Evolutionary conservation across 768 basidiomycete species (phyloP).

Genomic region (Phaeolepiota aurea): DNA sequence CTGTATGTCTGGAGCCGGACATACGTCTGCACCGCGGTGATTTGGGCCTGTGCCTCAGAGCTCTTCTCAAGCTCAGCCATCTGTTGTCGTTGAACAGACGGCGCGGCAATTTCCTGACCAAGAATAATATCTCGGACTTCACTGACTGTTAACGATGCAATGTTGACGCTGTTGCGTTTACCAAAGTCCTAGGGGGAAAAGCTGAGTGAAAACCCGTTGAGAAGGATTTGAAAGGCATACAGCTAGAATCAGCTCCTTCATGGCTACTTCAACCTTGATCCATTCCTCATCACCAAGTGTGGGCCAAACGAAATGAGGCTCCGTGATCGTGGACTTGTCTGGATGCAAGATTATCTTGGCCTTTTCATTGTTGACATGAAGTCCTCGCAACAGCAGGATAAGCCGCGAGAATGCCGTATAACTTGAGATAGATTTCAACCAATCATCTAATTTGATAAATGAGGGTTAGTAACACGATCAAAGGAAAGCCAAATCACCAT

Average conservation of each 20-base stretch:
- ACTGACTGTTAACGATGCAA: slow-evolving; percentile 91
- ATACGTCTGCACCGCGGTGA: slow-evolving; percentile 91
- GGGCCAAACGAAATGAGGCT: slow-evolving; percentile 98
- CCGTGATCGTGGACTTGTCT: slow-evolving; percentile 93
- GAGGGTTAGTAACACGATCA: not conserved
- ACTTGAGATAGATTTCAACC: slow-evolving; percentile 97
- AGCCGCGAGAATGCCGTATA: slow-evolving; percentile 99
- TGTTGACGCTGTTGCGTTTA: slow-evolving; percentile 98
- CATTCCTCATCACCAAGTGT: slow-evolving; percentile 89
- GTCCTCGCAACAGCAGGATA: slow-evolving; percentile 91
- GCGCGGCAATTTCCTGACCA: slow-evolving; percentile 96
- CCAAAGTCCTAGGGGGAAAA: slow-evolving; percentile 71
- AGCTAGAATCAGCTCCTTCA: slow-evolving; percentile 94
- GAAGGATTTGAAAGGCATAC: slow-evolving; percentile 32
- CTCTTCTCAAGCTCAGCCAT: slow-evolving; percentile 99
- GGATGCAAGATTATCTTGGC: slow-evolving; percentile 97
- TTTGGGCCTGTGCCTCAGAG: slow-evolving; percentile 87
- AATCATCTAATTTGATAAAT: slow-evolving; percentile 61
- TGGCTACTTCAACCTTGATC: slow-evolving; percentile 98
- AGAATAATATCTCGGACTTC: slow-evolving; percentile 98
- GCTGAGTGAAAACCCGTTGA: slow-evolving; percentile 3
- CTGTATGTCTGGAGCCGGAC: slow-evolving; percentile 9
- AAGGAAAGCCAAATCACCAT: slow-evolving; percentile 50
- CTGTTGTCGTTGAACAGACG: slow-evolving; percentile 94
- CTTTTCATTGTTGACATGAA: slow-evolving; percentile 99